Base-by-base conservation (phyloP, 2,329 filamentous ascomycete genomes). In the Rachicladosporium sp. region DNA sequence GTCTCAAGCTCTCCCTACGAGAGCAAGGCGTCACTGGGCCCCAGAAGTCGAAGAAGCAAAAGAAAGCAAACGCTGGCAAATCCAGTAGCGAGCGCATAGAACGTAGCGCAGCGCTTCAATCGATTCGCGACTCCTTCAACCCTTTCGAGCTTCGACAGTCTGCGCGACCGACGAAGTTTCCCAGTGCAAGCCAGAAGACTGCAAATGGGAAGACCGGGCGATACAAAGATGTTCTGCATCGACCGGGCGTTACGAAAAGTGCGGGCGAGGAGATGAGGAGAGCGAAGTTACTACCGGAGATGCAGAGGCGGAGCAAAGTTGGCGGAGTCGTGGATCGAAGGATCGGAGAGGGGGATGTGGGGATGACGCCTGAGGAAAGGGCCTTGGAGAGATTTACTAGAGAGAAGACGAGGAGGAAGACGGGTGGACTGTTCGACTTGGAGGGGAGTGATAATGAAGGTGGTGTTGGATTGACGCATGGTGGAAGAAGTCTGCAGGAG, bases 41-140 rank as follows among this genome's bases (percentile, higher is more conserved):
- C 4, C 88, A 93, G 53, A 80, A 94, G 55, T 95, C 88, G 6
- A 96, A 96, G 57, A 96, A 95, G 65, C 83, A 93, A 60, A 87
- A 84, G 60, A 83, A 84, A 54, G 78, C 82, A 56, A 43, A 47
- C 19, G 41, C 43, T 32, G 60, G 77, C 77, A 76, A 74, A 41
- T 73, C 71, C 46, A 76, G 73, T 46, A 80, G 89, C 54, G 83
- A 86, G 62, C 79, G 84, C 44, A 72, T 85, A 19, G 77, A 86
- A 58, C 77, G 82, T 56, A 76, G 81, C 55, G 80, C 78, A 41
- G 84, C 87, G 10, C 71, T 98, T 46, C 78, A 83, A 51, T 77
- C 76, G 42, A 95, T 98, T 58, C 82, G 91, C 56, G 88, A 96
- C 55, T 82, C 88, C 50, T 96, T 96, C 74, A 98, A 98, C 60